phyloP scores from a whole-genome alignment of 768 basidiomycete genomes.

The Leucosporidium yakuticum region DNA sequence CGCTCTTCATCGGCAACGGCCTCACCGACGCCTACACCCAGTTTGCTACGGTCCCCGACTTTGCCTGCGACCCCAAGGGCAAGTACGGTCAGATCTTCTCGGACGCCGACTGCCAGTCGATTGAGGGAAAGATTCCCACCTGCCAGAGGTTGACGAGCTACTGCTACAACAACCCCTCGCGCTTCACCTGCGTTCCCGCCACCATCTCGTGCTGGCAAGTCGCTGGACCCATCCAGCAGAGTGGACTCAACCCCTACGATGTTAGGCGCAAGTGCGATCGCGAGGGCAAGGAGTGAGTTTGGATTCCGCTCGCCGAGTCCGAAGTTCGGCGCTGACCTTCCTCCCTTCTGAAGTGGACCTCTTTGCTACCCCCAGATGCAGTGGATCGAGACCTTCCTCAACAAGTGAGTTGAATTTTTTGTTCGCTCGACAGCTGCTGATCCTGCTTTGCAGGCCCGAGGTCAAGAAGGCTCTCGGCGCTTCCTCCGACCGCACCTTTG shows the following conservation, averaged over 20 bases:
- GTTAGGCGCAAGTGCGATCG: conserved; percentile 70
- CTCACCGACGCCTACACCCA: conserved; percentile 52
- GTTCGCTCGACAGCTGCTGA: not conserved
- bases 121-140: conserved; percentile 49
- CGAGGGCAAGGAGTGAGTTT: conserved; percentile 51
- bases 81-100: conserved; percentile 66
- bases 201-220: conserved; percentile 52
- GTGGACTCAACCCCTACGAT: conserved; percentile 76
- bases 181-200: conserved; percentile 46
- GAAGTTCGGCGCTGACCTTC: too few relatives aligned
- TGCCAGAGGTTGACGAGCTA: conserved; percentile 67
- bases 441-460: conserved; percentile 43
- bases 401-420: not conserved
- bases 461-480: conserved; percentile 76
- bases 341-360: conserved; percentile 32
- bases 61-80: conserved; percentile 54
- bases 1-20: conserved; percentile 75
- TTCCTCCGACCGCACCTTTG: conserved; percentile 55
- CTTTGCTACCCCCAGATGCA: conserved; percentile 56
- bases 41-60: conserved; percentile 73
- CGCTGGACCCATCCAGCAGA: conserved; percentile 59
- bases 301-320: too few relatives aligned
- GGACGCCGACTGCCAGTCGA: conserved; percentile 59
- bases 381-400: conserved; percentile 82
- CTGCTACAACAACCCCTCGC: conserved; percentile 61